These are phyloP conservation scores for Taxillus chinensis DNA, from an alignment of 164 flowering plant species.

Conservation along the genomic window DNA sequence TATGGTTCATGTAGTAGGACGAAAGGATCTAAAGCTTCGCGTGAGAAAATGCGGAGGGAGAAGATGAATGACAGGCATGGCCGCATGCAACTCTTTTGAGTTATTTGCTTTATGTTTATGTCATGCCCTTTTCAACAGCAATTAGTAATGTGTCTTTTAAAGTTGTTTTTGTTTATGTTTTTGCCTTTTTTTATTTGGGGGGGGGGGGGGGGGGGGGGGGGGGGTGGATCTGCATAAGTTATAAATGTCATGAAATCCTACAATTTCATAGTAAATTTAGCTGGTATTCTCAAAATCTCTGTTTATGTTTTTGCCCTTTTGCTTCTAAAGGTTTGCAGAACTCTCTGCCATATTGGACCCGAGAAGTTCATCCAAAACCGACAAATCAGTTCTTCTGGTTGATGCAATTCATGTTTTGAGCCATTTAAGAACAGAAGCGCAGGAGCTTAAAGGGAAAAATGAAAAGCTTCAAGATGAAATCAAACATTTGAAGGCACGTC, in stretches of 20 bases:
- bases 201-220: no score
- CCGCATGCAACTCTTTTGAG: no score
- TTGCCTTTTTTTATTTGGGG: no score
- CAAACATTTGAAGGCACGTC: constrained; percentile 30
- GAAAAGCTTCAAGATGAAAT: constrained; percentile 36
- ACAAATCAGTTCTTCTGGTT: constrained; percentile 36
- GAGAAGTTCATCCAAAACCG: constrained; percentile 37
- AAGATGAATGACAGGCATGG: constrained; percentile 49
- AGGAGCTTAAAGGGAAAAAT: constrained; percentile 32
- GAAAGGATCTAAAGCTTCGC: constrained; percentile 36
- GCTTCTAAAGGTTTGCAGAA: constrained; percentile 33
- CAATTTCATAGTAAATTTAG: no score
- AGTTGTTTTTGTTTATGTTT: not conserved
- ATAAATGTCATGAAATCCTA: no score
- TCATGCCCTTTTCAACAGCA: not conserved
- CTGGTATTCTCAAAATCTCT: no score
- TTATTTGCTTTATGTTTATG: not conserved
- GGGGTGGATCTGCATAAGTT: no score
- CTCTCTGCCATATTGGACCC: constrained; percentile 43
- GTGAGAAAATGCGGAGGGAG: constrained; percentile 52
- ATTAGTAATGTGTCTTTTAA: not conserved
- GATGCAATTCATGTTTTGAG: constrained; percentile 45
- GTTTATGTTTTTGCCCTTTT: not conserved
- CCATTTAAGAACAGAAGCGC: constrained; percentile 35
- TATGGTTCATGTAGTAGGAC: constrained; percentile 22